Base-by-base conservation (phyloP, 805 yeast species). In the Wickerhamiella vanderwaltii region DNA sequence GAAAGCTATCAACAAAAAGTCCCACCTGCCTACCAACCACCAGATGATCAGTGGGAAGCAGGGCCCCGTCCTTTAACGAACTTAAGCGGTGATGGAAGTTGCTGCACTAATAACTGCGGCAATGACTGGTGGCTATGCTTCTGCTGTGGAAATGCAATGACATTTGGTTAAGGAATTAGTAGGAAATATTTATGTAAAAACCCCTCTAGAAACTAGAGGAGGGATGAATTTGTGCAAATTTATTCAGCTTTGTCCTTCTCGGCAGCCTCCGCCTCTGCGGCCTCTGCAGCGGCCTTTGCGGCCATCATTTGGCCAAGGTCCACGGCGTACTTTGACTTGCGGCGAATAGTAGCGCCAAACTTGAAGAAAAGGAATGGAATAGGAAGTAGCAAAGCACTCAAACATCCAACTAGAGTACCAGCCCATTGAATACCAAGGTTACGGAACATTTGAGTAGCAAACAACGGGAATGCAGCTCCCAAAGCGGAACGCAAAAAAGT, bases 401-500 rank as follows among this genome's bases (percentile, higher is more conserved):
- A 64, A 40, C 75, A 65, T 7, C 86, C 86, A 35, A 82, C 56
- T 28, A 82, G 54, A 23, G 81, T 63, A 45, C 87, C 86, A 1
- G 91, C 88, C 87, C 87, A 82, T 50, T 79, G 75, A 23, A 70
- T 69, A 24, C 82, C 80, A 73, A 82, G 68, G 43, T 66, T 67
- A 15, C 63, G 56, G 60, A 80, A 80, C 88, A 82, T 78, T 50
- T 69, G 75, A 2, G 68, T 61, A 1, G 86, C 80, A 53, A 82
- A 82, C 43, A 82, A 62, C 30, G 84, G 85, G 69, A 75, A 75
- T 1, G 73, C 74, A 18, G 79, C 81, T 39, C 81, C 88, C 44
- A 75, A 71, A 0, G 65, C 62, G 2, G 82, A 73, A 62, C 88
- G 72, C 54, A 79, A 57, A 51, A 81, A 69, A 0, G 86, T 73